Base-by-base conservation (phyloP, 2,329 filamentous ascomycete species). In the Raffaelea deltoideospora region DNA sequence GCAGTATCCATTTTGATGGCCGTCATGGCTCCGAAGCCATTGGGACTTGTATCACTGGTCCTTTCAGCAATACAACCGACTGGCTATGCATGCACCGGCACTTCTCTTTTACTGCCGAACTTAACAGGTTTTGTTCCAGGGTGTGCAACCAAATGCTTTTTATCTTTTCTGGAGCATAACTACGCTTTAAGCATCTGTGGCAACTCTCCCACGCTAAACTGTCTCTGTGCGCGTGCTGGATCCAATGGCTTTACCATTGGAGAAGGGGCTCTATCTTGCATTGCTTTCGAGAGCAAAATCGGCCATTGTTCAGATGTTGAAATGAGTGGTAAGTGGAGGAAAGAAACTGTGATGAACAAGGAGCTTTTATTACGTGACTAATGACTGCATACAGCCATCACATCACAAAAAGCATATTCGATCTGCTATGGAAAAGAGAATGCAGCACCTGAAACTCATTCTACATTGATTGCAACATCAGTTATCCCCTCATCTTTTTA, bases 201-300 rank as follows among this genome's bases (percentile, higher is more conserved):
- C 22, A 49, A 54, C 24, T 56, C 57, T 13, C 61, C 66, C 10
- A 63, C 75, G 20, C 52, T 83, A 45, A 56, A 64, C 47, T 83
- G 76, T 45, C 61, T 85, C 7, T 86, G 80, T 52, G 64, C 65
- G 27, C 62, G 64, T 40, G 60, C 61, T 24, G 76, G 76, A 9
- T 56, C 53, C 11, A 67, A 67, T 22, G 76, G 74, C 10, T 78
- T 75, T 47, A 84, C 80, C 2, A 49, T 84, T 33, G 79, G 77
- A n/a, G 80, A 85, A 55, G 79, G 67, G 10, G 76, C 73, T 5
- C 55, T 83, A 43, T 69, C 77, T 48, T 86, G 80, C 52, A 65
- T 81, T 24, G 59, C 69, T 9, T 69, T 69, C 8, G 66, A 71
- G 48, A 56, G 51, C 38, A 53, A 54, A 26, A 48, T 64, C 31